Evolutionary conservation across 768 basidiomycete species (phyloP).

Genomic region (Boletus tomentosulus): DNA sequence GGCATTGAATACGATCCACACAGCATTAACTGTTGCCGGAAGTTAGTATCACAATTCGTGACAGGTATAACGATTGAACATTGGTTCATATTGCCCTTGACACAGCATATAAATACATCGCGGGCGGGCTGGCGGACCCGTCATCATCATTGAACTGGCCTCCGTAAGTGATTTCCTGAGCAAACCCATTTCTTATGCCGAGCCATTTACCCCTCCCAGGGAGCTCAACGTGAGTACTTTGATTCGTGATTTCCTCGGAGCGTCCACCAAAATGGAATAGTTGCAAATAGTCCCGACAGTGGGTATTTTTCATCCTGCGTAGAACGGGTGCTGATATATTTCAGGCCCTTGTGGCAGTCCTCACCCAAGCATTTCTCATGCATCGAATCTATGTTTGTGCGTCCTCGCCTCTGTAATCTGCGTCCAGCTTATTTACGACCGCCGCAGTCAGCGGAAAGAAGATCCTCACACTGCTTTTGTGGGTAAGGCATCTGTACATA

Average conservation of each 20-base stretch:
- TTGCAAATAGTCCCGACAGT: neutral
- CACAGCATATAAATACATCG: neutral
- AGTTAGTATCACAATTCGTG: neutral
- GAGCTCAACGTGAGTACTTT: neutral
- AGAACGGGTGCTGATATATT: neutral
- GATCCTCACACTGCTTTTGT: neutral
- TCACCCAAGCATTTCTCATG: neutral
- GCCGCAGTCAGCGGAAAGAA: neutral
- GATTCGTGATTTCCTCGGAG: too few relatives aligned
- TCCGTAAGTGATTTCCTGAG: neutral
- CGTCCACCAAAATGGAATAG: neutral
- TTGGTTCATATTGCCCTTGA: neutral
- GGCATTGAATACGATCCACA: neutral
- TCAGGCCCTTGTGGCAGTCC: neutral
- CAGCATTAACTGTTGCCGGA: neutral
- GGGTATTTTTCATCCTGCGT: neutral
- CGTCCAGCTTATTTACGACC: neutral
- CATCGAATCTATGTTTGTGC: conserved; percentile 1
- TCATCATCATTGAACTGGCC: neutral
- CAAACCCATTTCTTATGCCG: too few relatives aligned
- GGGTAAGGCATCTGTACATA: neutral
- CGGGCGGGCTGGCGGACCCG: neutral
- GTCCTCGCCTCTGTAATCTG: neutral
- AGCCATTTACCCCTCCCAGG: neutral
- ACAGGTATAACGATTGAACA: neutral